These are phyloP conservation scores for Asterochloris sp. DNA, from an alignment of 139 green algal species.

Conservation along the genomic window DNA sequence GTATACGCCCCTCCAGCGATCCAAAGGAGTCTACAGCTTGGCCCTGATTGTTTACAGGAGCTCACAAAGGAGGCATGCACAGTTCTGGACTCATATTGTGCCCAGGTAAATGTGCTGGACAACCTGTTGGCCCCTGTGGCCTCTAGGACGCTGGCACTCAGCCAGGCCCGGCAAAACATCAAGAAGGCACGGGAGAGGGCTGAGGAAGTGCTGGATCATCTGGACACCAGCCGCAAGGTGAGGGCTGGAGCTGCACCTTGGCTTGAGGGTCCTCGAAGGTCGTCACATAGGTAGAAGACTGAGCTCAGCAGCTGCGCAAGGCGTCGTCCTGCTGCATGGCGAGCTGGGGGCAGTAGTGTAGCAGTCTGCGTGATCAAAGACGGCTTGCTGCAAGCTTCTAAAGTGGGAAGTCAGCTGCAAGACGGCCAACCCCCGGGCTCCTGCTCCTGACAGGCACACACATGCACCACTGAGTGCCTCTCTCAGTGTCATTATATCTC, in stretches of 20 bases:
- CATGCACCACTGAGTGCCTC: no score
- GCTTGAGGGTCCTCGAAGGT: no score
- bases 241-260: neutral
- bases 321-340: neutral
- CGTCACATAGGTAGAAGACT: neutral
- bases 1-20: no score
- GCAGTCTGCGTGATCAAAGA: neutral
- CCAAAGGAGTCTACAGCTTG: no score
- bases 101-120: neutral
- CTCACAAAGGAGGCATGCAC: constrained; percentile 5
- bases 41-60: neutral
- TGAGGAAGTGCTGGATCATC: constrained; percentile 34
- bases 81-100: constrained; percentile 11
- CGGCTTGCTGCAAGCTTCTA: no score
- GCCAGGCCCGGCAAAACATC: constrained; percentile 26
- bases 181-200: constrained; percentile 21
- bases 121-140: neutral
- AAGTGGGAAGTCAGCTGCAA: no score
- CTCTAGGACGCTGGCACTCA: constrained; percentile 15
- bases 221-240: constrained; percentile 37
- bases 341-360: neutral
- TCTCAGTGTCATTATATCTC: no score
- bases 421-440: no score
- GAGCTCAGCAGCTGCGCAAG: neutral
- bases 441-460: no score